Evolutionary conservation across 345 rosid genomes (phyloP), one percentile per base, ranked within the genome.

Genomic region (Crucihimalaya himalaica): DNA sequence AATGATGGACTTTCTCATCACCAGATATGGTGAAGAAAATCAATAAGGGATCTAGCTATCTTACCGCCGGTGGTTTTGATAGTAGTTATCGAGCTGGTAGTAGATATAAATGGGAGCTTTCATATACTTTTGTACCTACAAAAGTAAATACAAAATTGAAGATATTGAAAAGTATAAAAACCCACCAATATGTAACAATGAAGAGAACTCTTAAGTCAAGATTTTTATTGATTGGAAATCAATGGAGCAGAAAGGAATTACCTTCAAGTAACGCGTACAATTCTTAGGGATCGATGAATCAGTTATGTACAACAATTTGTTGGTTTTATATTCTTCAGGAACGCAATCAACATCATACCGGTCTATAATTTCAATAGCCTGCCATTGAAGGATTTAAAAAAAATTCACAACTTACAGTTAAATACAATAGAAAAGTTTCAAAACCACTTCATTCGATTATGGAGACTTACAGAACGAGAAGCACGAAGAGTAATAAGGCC

Each of bases 51-150:
- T 45, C n/a, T 29, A 27, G 32, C 35, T 57, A 23, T 42, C 76
- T 64, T 79, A 89, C 97, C 95, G 79, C 20, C 95, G 81, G 72
- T 91, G 97, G 74, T 89, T 91, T 79, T 91, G 97, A 69, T 91
- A 91, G 75, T 86, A 91, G 80, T 89, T 88, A 79, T 91, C 97
- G 53, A 91, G 95, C 72, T 91, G 92, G 80, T 91, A 91, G 75
- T 91, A 91, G 71, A 89, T 80, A 78, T 69, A 81, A 71, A 91
- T 84, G 35, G 97, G 97, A 82, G 97, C 97, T 81, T 86, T 91
- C 95, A 91, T 91, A 83, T 70, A 31, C 83, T 86, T 91, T 76
- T 48, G 71, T 48, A 89, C 95, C 97, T 91, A 56, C 71, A 81
- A 55, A 43, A 5, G 9, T 31, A 12, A 23, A 68, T 67, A 73